Evolutionary conservation across 2,329 filamentous ascomycete species (phyloP).

Genomic region (Fusarium sp.): DNA sequence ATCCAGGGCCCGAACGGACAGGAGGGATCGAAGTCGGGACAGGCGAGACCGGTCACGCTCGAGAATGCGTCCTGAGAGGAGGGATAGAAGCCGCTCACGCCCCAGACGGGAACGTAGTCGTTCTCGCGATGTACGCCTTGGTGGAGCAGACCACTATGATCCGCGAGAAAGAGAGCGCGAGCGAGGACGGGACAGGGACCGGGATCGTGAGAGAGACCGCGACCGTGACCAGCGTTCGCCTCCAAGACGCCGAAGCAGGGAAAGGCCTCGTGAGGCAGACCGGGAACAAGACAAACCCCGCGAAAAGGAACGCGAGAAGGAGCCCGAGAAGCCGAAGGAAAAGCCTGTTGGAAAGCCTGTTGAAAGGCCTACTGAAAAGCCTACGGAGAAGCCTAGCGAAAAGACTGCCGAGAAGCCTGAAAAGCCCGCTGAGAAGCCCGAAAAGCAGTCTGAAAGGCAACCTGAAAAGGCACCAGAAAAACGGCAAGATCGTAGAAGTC

Average conservation of each 20-base stretch:
- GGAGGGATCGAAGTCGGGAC: slow-evolving; percentile 47
- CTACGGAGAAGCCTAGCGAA: not conserved
- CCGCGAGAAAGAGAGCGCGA: slow-evolving; percentile 49
- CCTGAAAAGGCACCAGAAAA: slow-evolving; percentile 31
- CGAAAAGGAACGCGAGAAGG: slow-evolving; percentile 34
- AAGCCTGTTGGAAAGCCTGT: slow-evolving; percentile 21
- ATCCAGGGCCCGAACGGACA: slow-evolving; percentile 41
- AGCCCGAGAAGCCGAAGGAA: slow-evolving; percentile 30
- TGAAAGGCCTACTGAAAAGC: not conserved
- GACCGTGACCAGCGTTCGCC: slow-evolving; percentile 44
- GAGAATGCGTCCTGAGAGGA: slow-evolving; percentile 43
- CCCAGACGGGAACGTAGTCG: slow-evolving; percentile 46
- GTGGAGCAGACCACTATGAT: slow-evolving; percentile 48
- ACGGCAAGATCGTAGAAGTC: slow-evolving; percentile 54
- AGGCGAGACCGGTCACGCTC: slow-evolving; percentile 46
- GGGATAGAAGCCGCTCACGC: slow-evolving; percentile 49
- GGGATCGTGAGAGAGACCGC: slow-evolving; percentile 42
- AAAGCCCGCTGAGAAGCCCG: not conserved
- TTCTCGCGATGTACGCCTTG: slow-evolving; percentile 41
- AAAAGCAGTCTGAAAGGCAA: not conserved
- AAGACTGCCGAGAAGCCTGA: not conserved
- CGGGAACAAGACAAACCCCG: slow-evolving; percentile 37
- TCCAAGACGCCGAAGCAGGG: slow-evolving; percentile 42
- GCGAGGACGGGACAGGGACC: slow-evolving; percentile 31
- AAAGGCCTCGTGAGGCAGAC: slow-evolving; percentile 39